Evolutionary conservation across 176 grass and related monocot genomes (phyloP), one percentile per base, ranked within the genome.

Genomic region (Typha latifolia): DNA sequence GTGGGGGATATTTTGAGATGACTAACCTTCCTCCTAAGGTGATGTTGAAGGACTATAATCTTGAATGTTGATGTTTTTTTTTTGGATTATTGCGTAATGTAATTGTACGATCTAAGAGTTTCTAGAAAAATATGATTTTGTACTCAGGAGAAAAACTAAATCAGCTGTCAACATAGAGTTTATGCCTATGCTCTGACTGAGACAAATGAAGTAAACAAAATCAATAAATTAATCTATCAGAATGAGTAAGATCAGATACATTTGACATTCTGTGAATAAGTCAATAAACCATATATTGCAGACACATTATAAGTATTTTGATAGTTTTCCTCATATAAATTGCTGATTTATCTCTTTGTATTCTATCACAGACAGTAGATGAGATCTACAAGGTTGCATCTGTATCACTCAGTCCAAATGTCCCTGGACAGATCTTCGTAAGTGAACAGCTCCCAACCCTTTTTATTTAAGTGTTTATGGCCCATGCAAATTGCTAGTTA

Each of bases 1-100:
- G 95, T 79, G 95, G 95, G n/a, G 89, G 95, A 64, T 99, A 99
- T 75, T 99, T 99, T 71, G 95, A 99, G 82, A 99, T 99, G 95
- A 99, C 95, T 66, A 99, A 99, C 73, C 71, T 99, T 71, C 62
- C 95, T 79, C 79, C 81, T 55, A 86, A 99, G 84, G 95, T 99
- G 81, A 70, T 14, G n/a, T 6, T 64, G 51, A 72, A 32, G 8
- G 24, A 64, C 50, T 75, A 19, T 32, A 79, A 56, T 66, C 56
- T 76, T n/a, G 21, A 3, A 5, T 34, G 12, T 47, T 34, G 12
- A 66, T 51, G 14, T n/a, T 66, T 43, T 13, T 43, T 61, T 5
- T 57, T 80, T 47, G 32, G 50, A 59, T 20, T 27, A 43, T 29
- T 29, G 37, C 9, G 37, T 43, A 43, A 43, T 43, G 37, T 43